Conservation (phyloP, 306 rosid species). For the Trifolium dubium region DNA sequence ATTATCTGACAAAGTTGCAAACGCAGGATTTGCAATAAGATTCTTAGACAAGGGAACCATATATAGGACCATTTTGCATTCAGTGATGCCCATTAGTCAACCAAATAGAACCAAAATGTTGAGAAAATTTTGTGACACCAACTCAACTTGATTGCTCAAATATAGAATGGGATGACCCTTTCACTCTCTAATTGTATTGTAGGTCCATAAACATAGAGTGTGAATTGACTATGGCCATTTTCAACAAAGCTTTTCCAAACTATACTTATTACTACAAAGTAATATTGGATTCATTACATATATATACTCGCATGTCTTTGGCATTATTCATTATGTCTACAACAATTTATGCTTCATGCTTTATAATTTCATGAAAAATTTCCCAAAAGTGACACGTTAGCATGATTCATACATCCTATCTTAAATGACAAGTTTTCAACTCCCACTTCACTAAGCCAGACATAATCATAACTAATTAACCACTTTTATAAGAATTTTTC, state of each 20-base stretch:
- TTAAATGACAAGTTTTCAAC: constrained; percentile 41
- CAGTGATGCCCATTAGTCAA: constrained; percentile 46
- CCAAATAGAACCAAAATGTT: constrained; percentile 34
- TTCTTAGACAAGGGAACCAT: constrained; percentile 48
- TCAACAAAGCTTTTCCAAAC: constrained; percentile 40
- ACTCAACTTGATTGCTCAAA: constrained; percentile 34
- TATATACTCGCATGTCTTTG: constrained; percentile 30
- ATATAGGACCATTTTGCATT: constrained; percentile 32
- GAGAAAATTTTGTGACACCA: constrained; percentile 25
- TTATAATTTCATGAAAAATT: constrained; percentile 8
- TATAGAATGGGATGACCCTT: constrained; percentile 24
- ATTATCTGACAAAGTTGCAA: constrained; percentile 48
- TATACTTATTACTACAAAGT: constrained; percentile 44
- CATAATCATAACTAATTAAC: constrained; percentile 52
- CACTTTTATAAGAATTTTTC: constrained; percentile 12
- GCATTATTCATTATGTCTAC: constrained; percentile 38
- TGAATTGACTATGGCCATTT: constrained; percentile 64
- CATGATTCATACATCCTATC: constrained; percentile 44
- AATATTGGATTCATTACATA: constrained; percentile 1
- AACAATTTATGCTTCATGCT: constrained; percentile 36
- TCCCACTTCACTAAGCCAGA: constrained; percentile 46
- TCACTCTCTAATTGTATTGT: constrained; percentile 28
- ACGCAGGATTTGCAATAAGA: constrained; percentile 46
- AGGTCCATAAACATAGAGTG: constrained; percentile 51
- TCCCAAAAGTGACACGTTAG: constrained; percentile 36